Evolutionary conservation across 139 green algal genomes (phyloP).

Genomic region (Chlorella sp.): DNA sequence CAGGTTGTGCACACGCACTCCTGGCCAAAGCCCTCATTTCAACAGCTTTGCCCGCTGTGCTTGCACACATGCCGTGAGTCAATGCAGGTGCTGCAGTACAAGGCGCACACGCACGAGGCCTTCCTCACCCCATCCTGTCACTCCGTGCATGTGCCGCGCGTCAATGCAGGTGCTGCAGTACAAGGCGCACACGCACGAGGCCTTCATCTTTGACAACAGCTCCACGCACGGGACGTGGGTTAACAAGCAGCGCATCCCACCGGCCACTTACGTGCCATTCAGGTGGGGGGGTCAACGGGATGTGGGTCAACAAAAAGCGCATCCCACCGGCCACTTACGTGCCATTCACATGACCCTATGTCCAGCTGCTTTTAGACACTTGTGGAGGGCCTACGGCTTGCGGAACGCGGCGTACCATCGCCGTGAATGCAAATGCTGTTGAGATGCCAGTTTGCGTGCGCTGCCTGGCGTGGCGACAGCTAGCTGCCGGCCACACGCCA

Average conservation of each 20-base stretch:
- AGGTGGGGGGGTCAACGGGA: constrained; percentile 75
- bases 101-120: constrained; percentile 28
- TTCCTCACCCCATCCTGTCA: too few relatives aligned
- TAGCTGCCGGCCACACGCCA: not conserved
- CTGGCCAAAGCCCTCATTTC: too few relatives aligned
- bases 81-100: constrained; percentile 24
- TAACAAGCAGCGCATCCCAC: constrained; percentile 70
- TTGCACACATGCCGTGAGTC: too few relatives aligned
- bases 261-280: constrained; percentile 46
- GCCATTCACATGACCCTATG: constrained; percentile 51
- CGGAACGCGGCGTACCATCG: too few relatives aligned
- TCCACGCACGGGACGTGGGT: constrained; percentile 86
- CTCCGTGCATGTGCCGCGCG: too few relatives aligned
- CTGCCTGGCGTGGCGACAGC: too few relatives aligned
- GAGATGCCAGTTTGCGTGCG: too few relatives aligned
- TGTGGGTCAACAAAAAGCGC: constrained; percentile 80
- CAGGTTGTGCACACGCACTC: too few relatives aligned
- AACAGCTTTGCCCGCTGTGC: too few relatives aligned
- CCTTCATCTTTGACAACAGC: constrained; percentile 77
- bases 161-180: constrained; percentile 23
- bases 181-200: constrained; percentile 28
- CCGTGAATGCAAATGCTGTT: too few relatives aligned
- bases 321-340: constrained; percentile 44
- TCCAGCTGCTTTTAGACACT: too few relatives aligned
- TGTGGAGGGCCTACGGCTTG: too few relatives aligned